Base-by-base conservation (phyloP, 345 rosid genomes). In the Murraya paniculata region DNA sequence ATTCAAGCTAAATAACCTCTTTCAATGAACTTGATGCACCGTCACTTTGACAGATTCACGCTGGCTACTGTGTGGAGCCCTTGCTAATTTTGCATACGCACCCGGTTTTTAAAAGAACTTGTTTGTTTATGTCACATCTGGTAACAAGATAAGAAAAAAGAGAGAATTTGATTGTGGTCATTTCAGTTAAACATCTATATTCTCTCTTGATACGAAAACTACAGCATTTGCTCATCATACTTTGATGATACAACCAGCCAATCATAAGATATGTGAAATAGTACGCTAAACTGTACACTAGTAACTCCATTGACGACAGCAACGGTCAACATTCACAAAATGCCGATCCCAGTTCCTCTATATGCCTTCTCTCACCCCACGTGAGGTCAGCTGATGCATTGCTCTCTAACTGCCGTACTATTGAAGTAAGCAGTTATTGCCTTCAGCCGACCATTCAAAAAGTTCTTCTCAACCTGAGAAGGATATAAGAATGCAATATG, bases 351-450 rank as follows among this genome's bases (percentile, higher is more conserved):
- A 50, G 30, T 35, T 55, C 59, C 72, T 11, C 8, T 35, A 5
- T 33, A 28, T 6, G 13, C n/a, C 30, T 50, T 45, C 48, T 41
- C 18, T 45, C 50, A 13, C 25, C 38, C 72, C 57, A 39, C 21
- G 22, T 11, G 10, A 73, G 22, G 22, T 10, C 39, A 39, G 64
- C 71, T 61, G 57, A 76, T 72, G 55, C 50, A 67, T 53, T 73
- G 27, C 61, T 19, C 59, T 73, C 78, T 31, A 70, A 65, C 69
- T 73, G 74, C 69, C 21, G 41, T 73, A 5, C 81, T 79, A 56
- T 62, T 84, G 73, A 87, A 82, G 86, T 96, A 96, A 27, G 98
- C 99, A 74, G 98, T 96, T 73, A 94, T 81, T 64, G 97, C 97
- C 89, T 96, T 94, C 77, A 91, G 84, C 88, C 85, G 94, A 74